phyloP scores from a whole-genome alignment of 768 basidiomycete genomes.

The Astraeus odoratus region DNA sequence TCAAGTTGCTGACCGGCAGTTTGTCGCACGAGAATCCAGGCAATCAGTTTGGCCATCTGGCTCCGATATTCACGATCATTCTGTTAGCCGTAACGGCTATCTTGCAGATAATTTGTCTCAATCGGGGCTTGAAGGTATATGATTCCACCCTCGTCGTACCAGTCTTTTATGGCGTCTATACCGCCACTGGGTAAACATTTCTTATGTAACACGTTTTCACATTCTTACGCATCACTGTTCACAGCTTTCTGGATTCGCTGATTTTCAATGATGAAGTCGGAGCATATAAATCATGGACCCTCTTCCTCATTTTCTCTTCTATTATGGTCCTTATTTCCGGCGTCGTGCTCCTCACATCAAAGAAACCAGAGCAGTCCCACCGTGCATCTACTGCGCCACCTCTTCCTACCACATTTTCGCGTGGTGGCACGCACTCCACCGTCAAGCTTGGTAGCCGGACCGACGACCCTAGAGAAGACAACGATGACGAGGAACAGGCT shows the following conservation, averaged over 20 bases:
- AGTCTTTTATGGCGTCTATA: constrained; percentile 91
- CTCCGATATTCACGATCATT: constrained; percentile 70
- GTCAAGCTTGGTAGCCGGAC: constrained; percentile 9
- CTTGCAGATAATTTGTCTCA: constrained; percentile 85
- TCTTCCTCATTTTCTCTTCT: constrained; percentile 82
- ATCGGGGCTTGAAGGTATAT: constrained; percentile 83
- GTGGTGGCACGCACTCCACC: constrained; percentile 18
- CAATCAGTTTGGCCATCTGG: constrained; percentile 80
- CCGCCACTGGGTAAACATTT: constrained; percentile 59
- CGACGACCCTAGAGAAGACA: constrained; percentile 18
- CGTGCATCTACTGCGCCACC: constrained; percentile 20
- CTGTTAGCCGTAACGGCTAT: constrained; percentile 66
- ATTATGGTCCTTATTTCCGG: constrained; percentile 84
- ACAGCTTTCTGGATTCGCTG: constrained; percentile 56
- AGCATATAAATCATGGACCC: constrained; percentile 82
- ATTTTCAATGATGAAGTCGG: constrained; percentile 82
- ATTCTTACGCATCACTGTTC: constrained; percentile 4
- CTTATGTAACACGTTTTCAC: neutral
- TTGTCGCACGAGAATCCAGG: constrained; percentile 75
- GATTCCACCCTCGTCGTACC: constrained; percentile 91
- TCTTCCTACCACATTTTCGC: constrained; percentile 15
- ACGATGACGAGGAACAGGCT: constrained; percentile 32
- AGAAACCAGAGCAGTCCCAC: constrained; percentile 63
- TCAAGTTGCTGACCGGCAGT: constrained; percentile 71
- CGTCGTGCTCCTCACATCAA: constrained; percentile 89